phyloP scores from a whole-genome alignment of 2,329 filamentous ascomycete genomes.

The Colletotrichum graminicola region DNA sequence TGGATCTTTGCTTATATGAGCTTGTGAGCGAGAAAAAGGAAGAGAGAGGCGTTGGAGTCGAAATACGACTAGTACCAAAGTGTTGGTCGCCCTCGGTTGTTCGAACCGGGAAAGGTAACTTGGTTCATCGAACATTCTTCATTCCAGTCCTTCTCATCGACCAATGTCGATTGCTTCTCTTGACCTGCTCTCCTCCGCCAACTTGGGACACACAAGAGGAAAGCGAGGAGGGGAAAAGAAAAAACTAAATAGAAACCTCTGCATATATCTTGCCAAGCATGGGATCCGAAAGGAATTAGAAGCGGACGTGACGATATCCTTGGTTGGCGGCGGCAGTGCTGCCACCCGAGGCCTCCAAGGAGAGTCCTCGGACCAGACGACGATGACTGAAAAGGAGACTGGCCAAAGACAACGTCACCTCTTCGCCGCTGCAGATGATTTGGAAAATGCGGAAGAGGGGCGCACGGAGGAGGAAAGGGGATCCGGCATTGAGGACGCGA shows the following conservation, averaged over 20 bases:
- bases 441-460: constrained; percentile 16
- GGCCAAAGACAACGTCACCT: neutral
- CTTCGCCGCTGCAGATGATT: constrained; percentile 14
- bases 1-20: neutral
- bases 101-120: neutral
- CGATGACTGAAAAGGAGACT: constrained; percentile 30
- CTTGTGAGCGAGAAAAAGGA: neutral
- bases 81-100: constrained; percentile 9
- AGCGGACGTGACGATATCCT: constrained; percentile 16
- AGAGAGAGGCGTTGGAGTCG: neutral
- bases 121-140: neutral
- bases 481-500: constrained; percentile 33
- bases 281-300: constrained; percentile 30
- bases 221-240: neutral
- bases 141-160: neutral
- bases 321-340: constrained; percentile 5
- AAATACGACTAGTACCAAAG: neutral
- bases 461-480: constrained; percentile 37
- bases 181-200: neutral
- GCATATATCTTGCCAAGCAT: neutral
- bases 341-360: constrained; percentile 30
- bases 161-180: neutral
- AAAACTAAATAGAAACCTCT: neutral
- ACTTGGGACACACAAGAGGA: neutral
- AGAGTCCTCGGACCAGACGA: constrained; percentile 19